Conservation (phyloP, 2,329 filamentous ascomycete species). For the Pseudohalonectria lignicola region DNA sequence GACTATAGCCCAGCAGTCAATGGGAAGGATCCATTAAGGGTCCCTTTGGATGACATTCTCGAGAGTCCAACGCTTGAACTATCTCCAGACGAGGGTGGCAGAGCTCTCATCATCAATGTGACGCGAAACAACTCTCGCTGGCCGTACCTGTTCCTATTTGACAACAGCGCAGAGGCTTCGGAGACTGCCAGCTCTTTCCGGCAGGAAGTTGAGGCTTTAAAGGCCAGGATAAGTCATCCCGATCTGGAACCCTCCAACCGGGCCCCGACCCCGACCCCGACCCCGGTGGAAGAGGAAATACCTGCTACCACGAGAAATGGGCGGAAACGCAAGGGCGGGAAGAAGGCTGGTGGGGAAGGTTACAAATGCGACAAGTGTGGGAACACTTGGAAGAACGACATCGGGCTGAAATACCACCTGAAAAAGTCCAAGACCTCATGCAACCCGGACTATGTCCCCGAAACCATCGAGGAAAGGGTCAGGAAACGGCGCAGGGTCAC, state of each 20-base stretch:
- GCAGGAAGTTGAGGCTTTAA: constrained; percentile 5
- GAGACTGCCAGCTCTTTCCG: constrained; percentile 7
- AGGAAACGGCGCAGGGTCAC: background rate
- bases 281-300: too few relatives aligned
- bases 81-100: constrained; percentile 10
- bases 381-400: constrained; percentile 44
- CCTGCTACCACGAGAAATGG: too few relatives aligned
- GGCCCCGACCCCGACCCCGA: too few relatives aligned
- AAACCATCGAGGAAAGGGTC: constrained; percentile 4
- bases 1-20: constrained; percentile 4
- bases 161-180: constrained; percentile 5
- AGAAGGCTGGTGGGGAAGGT: constrained; percentile 13
- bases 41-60: constrained; percentile 10
- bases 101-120: constrained; percentile 11
- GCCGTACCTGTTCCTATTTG: constrained; percentile 13
- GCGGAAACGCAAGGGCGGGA: constrained; percentile 7
- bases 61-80: constrained; percentile 10
- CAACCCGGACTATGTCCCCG: constrained; percentile 33
- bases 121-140: constrained; percentile 4
- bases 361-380: constrained; percentile 43
- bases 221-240: too few relatives aligned
- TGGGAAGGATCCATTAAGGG: constrained; percentile 11
- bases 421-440: constrained; percentile 42
- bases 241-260: too few relatives aligned
- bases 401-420: constrained; percentile 47